Percentiles rank a stretch among this genome's conserved stretches.
These are phyloP conservation scores for Iris macrosiphon DNA, from an alignment of 106 monocot species.

Conservation along the genomic window DNA sequence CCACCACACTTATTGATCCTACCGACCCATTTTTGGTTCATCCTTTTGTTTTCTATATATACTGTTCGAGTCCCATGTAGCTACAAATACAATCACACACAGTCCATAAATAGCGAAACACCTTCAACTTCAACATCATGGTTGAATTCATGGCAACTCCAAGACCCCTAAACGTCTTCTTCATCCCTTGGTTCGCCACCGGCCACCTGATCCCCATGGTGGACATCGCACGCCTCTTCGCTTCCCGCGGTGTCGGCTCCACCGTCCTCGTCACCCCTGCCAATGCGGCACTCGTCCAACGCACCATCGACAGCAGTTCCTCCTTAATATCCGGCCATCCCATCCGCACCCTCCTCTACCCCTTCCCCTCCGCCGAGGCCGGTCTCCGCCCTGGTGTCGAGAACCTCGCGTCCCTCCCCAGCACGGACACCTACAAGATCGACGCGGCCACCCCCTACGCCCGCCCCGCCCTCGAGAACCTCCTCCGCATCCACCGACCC, in stretches of 20 bases:
- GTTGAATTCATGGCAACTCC: no score
- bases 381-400: slow-evolving; percentile 35
- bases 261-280: slow-evolving; percentile 35
- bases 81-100: no score
- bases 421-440: slow-evolving; percentile 17
- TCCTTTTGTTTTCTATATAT: no score
- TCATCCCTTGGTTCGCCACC: slow-evolving; percentile 46
- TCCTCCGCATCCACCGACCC: slow-evolving; percentile 35
- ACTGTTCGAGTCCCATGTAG: no score
- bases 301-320: slow-evolving; percentile 19
- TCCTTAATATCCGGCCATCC: no score
- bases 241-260: slow-evolving; percentile 12
- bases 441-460: slow-evolving; percentile 25
- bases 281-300: slow-evolving; percentile 28
- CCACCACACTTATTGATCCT: no score
- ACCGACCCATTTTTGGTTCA: no score
- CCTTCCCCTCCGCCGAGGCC: slow-evolving; percentile 32
- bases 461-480: slow-evolving; percentile 10
- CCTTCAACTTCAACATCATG: no score
- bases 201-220: slow-evolving; percentile 43
- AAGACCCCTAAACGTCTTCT: slow-evolving; percentile 42
- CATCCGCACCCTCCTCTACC: slow-evolving; percentile 14
- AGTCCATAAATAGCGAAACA: no score
- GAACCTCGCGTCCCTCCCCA: slow-evolving; percentile 22
- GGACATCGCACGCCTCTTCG: slow-evolving; percentile 36